Evolutionary conservation across 768 basidiomycete genomes (phyloP).

Genomic region (Steccherinum ochraceum): DNA sequence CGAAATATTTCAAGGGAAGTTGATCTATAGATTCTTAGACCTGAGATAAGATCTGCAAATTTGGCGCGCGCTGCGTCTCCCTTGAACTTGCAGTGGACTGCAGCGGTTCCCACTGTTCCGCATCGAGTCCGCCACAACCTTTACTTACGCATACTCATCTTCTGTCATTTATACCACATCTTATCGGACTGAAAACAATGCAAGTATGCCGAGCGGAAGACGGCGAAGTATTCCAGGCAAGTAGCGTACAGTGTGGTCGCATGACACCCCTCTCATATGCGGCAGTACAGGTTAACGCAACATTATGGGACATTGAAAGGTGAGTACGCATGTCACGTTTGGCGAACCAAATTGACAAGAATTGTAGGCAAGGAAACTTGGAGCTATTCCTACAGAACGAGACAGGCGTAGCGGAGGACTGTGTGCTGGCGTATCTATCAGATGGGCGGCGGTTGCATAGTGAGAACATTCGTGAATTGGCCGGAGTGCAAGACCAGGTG

Average conservation of each 20-base stretch:
- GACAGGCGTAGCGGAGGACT: slow-evolving; percentile 63
- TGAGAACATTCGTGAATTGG: slow-evolving; percentile 70
- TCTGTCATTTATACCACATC: too few relatives aligned
- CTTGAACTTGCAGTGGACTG: too few relatives aligned
- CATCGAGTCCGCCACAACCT: too few relatives aligned
- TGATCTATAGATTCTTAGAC: too few relatives aligned
- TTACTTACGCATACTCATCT: too few relatives aligned
- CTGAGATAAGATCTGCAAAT: too few relatives aligned
- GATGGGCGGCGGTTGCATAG: slow-evolving; percentile 70
- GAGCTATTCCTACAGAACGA: slow-evolving; percentile 68
- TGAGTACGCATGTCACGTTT: slow-evolving; percentile 29
- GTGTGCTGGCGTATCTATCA: slow-evolving; percentile 70
- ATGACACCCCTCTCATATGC: slow-evolving; percentile 1
- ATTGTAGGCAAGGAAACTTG: slow-evolving; percentile 41
- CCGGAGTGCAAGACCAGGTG: slow-evolving; percentile 71
- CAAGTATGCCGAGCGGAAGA: slow-evolving; percentile 37
- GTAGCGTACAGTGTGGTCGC: neutral
- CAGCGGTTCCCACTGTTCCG: too few relatives aligned
- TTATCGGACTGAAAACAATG: too few relatives aligned
- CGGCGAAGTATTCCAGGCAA: slow-evolving; percentile 30
- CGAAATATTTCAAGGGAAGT: too few relatives aligned
- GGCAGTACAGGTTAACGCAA: slow-evolving; percentile 43
- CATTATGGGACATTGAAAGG: slow-evolving; percentile 76
- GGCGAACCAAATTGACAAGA: neutral
- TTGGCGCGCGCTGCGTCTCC: too few relatives aligned